phyloP scores from a whole-genome alignment of 2,329 filamentous ascomycete genomes.

The Colletotrichum paranaense region DNA sequence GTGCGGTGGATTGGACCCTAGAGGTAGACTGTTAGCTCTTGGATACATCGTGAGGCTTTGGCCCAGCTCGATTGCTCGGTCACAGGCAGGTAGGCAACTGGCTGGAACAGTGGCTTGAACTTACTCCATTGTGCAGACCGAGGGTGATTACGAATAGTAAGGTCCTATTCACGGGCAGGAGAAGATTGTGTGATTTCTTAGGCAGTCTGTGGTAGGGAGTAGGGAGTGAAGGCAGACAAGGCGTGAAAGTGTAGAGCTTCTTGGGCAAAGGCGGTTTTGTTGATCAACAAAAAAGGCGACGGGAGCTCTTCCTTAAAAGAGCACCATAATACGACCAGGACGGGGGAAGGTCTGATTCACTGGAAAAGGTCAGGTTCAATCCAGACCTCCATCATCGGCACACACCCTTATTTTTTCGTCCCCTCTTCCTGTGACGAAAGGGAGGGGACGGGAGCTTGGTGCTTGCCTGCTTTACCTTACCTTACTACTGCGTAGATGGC shows the following conservation, averaged over 20 bases:
- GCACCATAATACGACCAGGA: constrained; percentile 19
- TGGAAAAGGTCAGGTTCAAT: not conserved
- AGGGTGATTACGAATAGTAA: not conserved
- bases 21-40: not conserved
- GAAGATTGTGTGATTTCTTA: not conserved
- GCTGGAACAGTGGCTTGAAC: not conserved
- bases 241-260: not conserved
- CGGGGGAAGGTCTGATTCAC: not conserved
- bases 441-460: constrained; percentile 18
- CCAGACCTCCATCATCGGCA: constrained; percentile 2
- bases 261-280: not conserved
- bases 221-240: not conserved
- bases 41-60: not conserved
- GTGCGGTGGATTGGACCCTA: constrained; percentile 21
- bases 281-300: constrained; percentile 1
- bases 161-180: not conserved
- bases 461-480: constrained; percentile 16
- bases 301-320: constrained; percentile 27
- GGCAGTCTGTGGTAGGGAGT: not conserved
- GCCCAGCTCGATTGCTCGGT: not conserved
- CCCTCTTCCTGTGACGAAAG: constrained; percentile 6
- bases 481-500: not conserved
- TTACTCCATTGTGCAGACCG: constrained; percentile 26
- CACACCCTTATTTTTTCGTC: not conserved
- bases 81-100: not conserved